Conservation (phyloP, 2,329 filamentous ascomycete species). For the Aspergillus novofumigatus region DNA sequence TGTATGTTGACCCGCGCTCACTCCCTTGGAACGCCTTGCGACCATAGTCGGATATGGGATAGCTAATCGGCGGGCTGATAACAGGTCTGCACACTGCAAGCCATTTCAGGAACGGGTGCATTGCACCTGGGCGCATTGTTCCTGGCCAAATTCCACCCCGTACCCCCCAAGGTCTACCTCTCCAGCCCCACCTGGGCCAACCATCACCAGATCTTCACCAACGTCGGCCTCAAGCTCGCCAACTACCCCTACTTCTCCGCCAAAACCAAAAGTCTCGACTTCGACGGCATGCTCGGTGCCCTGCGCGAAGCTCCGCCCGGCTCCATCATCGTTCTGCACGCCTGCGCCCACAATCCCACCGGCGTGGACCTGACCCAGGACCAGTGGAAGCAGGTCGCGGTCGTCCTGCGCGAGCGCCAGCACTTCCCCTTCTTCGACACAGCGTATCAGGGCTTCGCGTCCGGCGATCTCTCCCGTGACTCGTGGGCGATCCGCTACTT, state of each 20-base stretch:
- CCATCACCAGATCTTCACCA: conserved; percentile 97
- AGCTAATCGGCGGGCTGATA: neutral
- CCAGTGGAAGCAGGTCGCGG: conserved; percentile 89
- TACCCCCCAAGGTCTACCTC: conserved; percentile 70
- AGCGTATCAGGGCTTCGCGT: conserved; percentile 97
- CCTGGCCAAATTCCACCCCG: conserved; percentile 82
- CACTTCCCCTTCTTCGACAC: conserved; percentile 99
- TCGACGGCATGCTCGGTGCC: conserved; percentile 76
- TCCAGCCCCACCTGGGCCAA: conserved; percentile 97
- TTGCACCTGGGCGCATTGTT: conserved; percentile 92
- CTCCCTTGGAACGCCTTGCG: neutral
- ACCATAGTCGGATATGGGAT: neutral
- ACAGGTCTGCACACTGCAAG: conserved; percentile 73
- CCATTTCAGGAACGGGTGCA: conserved; percentile 94
- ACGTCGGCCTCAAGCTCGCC: conserved; percentile 72
- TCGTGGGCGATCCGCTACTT: conserved; percentile 94
- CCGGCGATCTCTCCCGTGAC: conserved; percentile 78
- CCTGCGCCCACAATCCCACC: conserved; percentile 96
- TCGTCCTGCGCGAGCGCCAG: conserved; percentile 67
- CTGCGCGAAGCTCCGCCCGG: conserved; percentile 68
- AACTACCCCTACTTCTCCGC: conserved; percentile 93
- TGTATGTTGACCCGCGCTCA: conserved; percentile 36
- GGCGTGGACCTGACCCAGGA: conserved; percentile 91
- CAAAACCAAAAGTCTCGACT: conserved; percentile 84
- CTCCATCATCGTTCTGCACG: conserved; percentile 86